These are phyloP conservation scores for Penicillium longicatenatum DNA, from an alignment of 495 filamentous ascomycete genomes.

Conservation along the genomic window DNA sequence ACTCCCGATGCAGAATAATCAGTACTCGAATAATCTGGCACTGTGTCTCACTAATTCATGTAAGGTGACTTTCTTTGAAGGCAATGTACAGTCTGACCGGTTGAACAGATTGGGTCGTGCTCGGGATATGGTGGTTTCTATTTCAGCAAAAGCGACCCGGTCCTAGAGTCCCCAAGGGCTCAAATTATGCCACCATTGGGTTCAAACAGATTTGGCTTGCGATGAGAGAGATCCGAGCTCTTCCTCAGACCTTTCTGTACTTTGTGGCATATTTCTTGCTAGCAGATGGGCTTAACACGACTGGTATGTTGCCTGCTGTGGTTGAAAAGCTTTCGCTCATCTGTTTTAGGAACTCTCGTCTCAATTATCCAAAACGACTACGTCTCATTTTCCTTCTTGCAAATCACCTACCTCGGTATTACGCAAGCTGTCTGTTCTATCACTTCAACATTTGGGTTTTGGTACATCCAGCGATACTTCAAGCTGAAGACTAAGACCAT, in stretches of 20 bases:
- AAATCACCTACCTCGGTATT: constrained; percentile 53
- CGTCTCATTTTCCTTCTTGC: constrained; percentile 50
- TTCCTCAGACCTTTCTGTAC: constrained; percentile 50
- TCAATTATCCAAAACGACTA: constrained; percentile 50
- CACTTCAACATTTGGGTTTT: constrained; percentile 50
- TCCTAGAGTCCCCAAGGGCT: constrained; percentile 47
- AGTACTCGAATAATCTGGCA: constrained; percentile 48
- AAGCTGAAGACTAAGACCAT: constrained; percentile 50
- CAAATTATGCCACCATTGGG: constrained; percentile 47
- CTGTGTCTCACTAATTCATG: constrained; percentile 51
- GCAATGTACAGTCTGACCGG: not conserved
- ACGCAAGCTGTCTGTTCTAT: constrained; percentile 48
- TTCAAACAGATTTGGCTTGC: constrained; percentile 52
- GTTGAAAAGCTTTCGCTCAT: constrained; percentile 5
- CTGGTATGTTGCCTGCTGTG: constrained; percentile 28
- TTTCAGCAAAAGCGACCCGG: constrained; percentile 52
- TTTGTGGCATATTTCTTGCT: constrained; percentile 52
- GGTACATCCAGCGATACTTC: constrained; percentile 53
- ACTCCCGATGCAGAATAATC: constrained; percentile 41
- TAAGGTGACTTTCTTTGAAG: constrained; percentile 2
- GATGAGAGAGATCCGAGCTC: constrained; percentile 39
- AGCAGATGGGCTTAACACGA: constrained; percentile 54
- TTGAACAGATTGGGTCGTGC: constrained; percentile 44
- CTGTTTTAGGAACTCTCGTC: constrained; percentile 39
- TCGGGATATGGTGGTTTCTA: constrained; percentile 55